Evolutionary conservation across 2,329 filamentous ascomycete genomes (phyloP), one percentile per base, ranked within the genome.

Genomic region (Fusarium concolor): DNA sequence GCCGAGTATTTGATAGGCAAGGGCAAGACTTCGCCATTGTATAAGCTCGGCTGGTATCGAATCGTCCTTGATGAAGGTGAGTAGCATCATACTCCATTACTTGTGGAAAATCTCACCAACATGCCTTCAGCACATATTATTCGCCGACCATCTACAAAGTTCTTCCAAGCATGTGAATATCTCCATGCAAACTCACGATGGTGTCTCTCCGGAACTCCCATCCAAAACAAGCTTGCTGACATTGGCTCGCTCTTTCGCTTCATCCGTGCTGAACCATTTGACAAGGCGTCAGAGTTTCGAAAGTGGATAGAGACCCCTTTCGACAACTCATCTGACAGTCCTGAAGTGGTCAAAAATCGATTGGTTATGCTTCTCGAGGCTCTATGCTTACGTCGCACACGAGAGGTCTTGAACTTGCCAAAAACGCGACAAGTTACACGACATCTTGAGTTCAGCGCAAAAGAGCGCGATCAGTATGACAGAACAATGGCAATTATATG

Each of bases 211-310:
- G 85, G 84, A 0, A 87, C 85, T 0, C 85, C 85, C 0, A 82
- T 87, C 10, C 85, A 87, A 60, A 87, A 87, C 65, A 78, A 76
- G 2, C 75, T 87, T 0, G 80, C 83, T 4, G 86, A 88, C 18
- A 77, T 88, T 2, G 63, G 58, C 6, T 68, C 71, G 0, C 46
- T 74, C 0, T 56, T 64, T 18, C 42, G 38, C 1, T 74, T 74
- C 12, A 59, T 74, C 0, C 51, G 52, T 2, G 29, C 44, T 3
- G 22, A 53, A 14, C 29, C 56, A 18, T 38, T 66, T n/a, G 41
- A 28, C 6, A 49, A 53, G 0, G 50, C 20, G 2, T 50, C 57
- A 0, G 47, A 68, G 0, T 70, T 56, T 2, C 45, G 55, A 3
- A 69, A 60, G 14, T 56, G 59, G n/a, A 59, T 33, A 31, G 62